phyloP scores from a whole-genome alignment of 345 rosid species.

The Psidium guajava region DNA sequence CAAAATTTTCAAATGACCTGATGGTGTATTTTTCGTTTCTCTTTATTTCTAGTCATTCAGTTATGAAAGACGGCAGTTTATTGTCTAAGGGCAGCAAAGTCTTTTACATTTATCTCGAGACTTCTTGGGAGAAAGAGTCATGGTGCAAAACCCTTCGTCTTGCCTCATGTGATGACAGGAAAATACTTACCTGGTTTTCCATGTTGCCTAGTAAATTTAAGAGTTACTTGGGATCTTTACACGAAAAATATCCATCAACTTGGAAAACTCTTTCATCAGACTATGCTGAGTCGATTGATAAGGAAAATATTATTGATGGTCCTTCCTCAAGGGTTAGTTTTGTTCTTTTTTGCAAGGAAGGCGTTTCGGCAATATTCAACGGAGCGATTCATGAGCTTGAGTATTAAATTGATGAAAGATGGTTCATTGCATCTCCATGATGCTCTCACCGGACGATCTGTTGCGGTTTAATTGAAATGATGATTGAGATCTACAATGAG shows the following conservation, averaged over 20 bases:
- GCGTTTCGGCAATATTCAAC: constrained; percentile 75
- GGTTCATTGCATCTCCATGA: constrained; percentile 91
- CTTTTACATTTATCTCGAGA: constrained; percentile 68
- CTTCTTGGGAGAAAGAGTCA: constrained; percentile 98
- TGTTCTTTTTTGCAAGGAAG: constrained; percentile 45
- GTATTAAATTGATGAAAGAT: constrained; percentile 89
- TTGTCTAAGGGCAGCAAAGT: constrained; percentile 47
- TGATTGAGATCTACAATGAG: too few relatives aligned
- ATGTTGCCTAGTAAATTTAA: constrained; percentile 49
- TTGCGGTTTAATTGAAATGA: constrained; percentile 39
- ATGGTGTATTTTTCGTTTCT: too few relatives aligned
- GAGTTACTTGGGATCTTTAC: constrained; percentile 45
- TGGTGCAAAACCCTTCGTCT: constrained; percentile 97
- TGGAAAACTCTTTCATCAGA: constrained; percentile 48
- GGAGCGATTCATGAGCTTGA: constrained; percentile 94
- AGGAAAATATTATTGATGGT: constrained; percentile 35
- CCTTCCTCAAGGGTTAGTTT: constrained; percentile 66
- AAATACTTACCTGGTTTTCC: constrained; percentile 42
- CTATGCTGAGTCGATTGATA: constrained; percentile 41
- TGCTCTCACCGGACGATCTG: constrained; percentile 65
- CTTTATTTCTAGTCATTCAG: too few relatives aligned
- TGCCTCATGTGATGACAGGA: constrained; percentile 57
- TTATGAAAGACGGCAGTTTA: too few relatives aligned
- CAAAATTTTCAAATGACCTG: too few relatives aligned
- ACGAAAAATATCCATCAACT: constrained; percentile 61